Percentiles rank a stretch among this genome's conserved stretches.
These are phyloP conservation scores for Coemansia umbellata DNA, from an alignment of 192 early-diverging fungal species.

Conservation along the genomic window DNA sequence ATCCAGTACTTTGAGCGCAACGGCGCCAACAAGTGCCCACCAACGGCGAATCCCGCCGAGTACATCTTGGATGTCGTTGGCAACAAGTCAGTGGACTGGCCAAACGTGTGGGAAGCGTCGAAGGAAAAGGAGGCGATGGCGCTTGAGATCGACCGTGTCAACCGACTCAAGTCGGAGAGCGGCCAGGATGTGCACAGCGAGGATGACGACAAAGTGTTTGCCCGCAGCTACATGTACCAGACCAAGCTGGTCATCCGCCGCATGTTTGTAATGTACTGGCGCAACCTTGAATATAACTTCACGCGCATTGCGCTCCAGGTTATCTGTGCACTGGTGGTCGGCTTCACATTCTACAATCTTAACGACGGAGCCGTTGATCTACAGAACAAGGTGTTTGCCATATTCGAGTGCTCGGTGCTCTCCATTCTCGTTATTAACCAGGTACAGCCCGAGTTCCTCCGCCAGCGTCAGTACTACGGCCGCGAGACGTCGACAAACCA, in stretches of 20 bases:
- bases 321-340: slow-evolving; percentile 57
- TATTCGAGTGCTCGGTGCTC: slow-evolving; percentile 52
- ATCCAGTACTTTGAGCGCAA: slow-evolving; percentile 71
- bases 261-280: slow-evolving; percentile 68
- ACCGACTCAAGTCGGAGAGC: slow-evolving; percentile 16
- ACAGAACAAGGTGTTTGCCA: slow-evolving; percentile 57
- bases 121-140: slow-evolving; percentile 21
- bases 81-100: slow-evolving; percentile 58
- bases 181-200: slow-evolving; percentile 7
- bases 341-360: slow-evolving; percentile 67
- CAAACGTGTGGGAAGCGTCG: slow-evolving; percentile 49
- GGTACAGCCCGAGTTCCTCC: slow-evolving; percentile 62
- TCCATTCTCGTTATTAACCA: slow-evolving; percentile 59
- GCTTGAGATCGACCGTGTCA: slow-evolving; percentile 42
- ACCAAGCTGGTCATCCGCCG: slow-evolving; percentile 57
- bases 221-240: slow-evolving; percentile 46
- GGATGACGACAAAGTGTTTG: slow-evolving; percentile 24
- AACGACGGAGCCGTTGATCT: slow-evolving; percentile 53
- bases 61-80: slow-evolving; percentile 83
- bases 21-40: slow-evolving; percentile 63
- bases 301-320: slow-evolving; percentile 57
- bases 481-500: slow-evolving; percentile 61
- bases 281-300: slow-evolving; percentile 67
- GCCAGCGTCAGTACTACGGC: slow-evolving; percentile 56
- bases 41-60: slow-evolving; percentile 75